These are phyloP conservation scores for Globisporangium spiculum DNA, from an alignment of 352 stramenopile species.

Conservation along the genomic window DNA sequence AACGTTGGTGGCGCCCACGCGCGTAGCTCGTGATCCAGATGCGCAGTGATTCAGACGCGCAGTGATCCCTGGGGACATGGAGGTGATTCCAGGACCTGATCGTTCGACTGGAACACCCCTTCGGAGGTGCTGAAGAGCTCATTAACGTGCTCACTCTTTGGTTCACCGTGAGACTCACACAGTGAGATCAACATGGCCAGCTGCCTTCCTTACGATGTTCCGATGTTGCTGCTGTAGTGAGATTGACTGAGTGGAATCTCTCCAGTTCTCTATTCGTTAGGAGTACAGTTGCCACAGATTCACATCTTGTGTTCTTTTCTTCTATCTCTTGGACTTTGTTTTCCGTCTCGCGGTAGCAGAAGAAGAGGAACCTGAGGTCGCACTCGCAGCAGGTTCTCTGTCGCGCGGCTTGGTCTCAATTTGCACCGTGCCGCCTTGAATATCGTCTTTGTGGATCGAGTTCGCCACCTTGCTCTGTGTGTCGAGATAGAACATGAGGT, in stretches of 20 bases:
- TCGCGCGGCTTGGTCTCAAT: constrained; percentile 44
- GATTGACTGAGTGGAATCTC: not conserved
- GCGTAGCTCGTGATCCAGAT: too few relatives aligned
- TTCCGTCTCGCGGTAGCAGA: constrained; percentile 19
- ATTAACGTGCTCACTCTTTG: too few relatives aligned
- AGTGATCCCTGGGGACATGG: not conserved
- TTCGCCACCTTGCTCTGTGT: constrained; percentile 85
- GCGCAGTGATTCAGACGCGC: not conserved
- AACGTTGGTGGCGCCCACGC: too few relatives aligned
- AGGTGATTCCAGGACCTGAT: too few relatives aligned
- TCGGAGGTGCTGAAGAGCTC: too few relatives aligned
- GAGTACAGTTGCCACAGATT: too few relatives aligned
- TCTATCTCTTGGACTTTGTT: constrained; percentile 21
- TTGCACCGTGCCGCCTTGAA: constrained; percentile 75
- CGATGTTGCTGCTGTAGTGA: not conserved
- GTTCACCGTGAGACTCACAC: too few relatives aligned
- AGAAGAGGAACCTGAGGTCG: constrained; percentile 4
- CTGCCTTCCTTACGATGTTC: too few relatives aligned
- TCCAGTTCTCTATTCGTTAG: not conserved
- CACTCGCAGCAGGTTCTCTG: constrained; percentile 11
- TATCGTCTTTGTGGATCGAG: constrained; percentile 75
- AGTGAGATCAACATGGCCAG: too few relatives aligned
- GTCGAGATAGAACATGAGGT: constrained; percentile 90
- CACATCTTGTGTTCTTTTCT: not conserved
- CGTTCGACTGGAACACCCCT: too few relatives aligned